Base-by-base conservation (phyloP, 768 basidiomycete genomes). In the Sarcodon aspratus region DNA sequence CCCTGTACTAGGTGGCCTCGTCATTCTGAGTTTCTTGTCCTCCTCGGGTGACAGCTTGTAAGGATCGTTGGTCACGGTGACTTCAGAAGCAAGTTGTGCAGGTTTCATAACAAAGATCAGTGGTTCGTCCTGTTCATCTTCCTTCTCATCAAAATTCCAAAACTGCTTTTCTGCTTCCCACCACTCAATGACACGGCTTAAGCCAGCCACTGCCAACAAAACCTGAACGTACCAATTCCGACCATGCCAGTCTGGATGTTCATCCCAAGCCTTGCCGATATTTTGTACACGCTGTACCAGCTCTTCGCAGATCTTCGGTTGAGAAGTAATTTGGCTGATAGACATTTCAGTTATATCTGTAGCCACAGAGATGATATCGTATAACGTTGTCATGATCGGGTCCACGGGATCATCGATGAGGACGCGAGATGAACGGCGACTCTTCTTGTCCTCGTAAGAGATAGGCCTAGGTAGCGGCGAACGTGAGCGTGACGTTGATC, bases 151-250 rank as follows among this genome's bases (percentile, higher is more conserved):
- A 61, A 97, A 98, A 59, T 96, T 96, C 96, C 96, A 99, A 66
- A 99, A 99, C 56, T 94, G 91, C 60, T 94, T 94, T 70, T 98
- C 95, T 9, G 96, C 96, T 65, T 96, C 94, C 92, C 93, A 97
- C 95, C 96, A 99, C 61, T 97, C 96, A 54, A 97, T 85, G 31
- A 98, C 96, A 50, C 95, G 85, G 64, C 85, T 89, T 54, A 99
- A 80, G 59, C 90, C 92, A 33, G 96, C 96, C 44, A 98, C 84
- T 17, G 96, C 95, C 45, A 97, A 81, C 5, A 98, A 75, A 27
- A 97, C 84, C 61, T 95, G 93, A 47, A 97, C 93, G 66, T 97
- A 98, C 96, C 95, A 99, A 51, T 87, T 91, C 50, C 95, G 76
- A 21, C 96, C 94, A 56, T 93, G 91, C 88, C 94, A 97, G 63